These are phyloP conservation scores for Tuctoria greenei DNA, from an alignment of 176 grass and related monocot species.

Conservation along the genomic window DNA sequence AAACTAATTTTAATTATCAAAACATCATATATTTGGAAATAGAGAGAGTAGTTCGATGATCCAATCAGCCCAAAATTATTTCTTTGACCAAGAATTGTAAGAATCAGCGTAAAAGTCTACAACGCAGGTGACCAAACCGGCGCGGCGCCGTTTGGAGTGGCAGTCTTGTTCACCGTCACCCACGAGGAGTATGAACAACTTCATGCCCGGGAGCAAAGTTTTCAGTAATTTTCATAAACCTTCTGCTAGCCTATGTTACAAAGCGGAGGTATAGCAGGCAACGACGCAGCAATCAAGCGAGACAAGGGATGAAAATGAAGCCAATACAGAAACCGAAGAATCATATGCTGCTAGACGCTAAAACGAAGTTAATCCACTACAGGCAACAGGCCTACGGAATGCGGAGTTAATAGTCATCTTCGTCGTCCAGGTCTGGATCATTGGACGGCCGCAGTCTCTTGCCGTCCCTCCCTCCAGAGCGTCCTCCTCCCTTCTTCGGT, in stretches of 20 bases:
- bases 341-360: background rate
- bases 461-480: conserved; percentile 68
- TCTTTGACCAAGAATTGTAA: too few species aligned
- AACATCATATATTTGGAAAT: too few species aligned
- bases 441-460: conserved; percentile 75
- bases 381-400: conserved; percentile 19
- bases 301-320: background rate
- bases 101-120: too few species aligned
- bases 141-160: too few species aligned
- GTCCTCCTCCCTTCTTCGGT: conserved; percentile 89
- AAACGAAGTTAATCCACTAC: conserved; percentile 29
- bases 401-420: conserved; percentile 73
- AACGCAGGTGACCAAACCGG: too few species aligned
- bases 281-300: background rate
- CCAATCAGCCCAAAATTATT: too few species aligned
- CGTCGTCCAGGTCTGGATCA: conserved; percentile 90
- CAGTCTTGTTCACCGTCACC: too few species aligned
- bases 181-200: too few species aligned
- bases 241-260: conserved; percentile 37
- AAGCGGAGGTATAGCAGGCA: background rate
- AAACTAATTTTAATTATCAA: too few species aligned
- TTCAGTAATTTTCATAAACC: conserved; percentile 4
- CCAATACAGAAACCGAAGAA: conserved; percentile 17
- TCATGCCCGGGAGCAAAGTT: background rate
- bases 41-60: too few species aligned